Base-by-base conservation (phyloP, 2,329 filamentous ascomycete species). In the Tetracladium maxilliforme region DNA sequence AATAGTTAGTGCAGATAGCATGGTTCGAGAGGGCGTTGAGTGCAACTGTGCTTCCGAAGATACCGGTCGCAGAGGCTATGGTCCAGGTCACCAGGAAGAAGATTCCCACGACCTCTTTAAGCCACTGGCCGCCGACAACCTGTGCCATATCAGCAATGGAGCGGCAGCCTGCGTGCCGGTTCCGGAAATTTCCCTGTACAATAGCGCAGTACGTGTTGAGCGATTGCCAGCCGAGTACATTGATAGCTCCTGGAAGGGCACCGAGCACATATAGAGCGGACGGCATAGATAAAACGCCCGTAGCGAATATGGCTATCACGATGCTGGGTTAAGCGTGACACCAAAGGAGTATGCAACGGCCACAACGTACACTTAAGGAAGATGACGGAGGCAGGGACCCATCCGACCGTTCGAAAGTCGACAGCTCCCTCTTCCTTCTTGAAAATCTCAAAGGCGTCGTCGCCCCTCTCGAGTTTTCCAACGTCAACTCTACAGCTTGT, bases 1-100 rank as follows among this genome's bases (percentile, higher is more conserved):
- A 74, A 49, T 54, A 67, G 10, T 67, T 65, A 0, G 68, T 71
- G 37, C 70, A 76, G 4, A 61, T 48, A 4, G 58, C 60, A 35
- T 74, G 68, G 16, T 53, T 50, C 0, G 64, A 69, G 3, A 75
- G 49, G 1, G 67, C 64, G 35, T 76, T 75, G 26, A 75, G 47
- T 1, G 57, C 69, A 1, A 64, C 64, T 0, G 66, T 66, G 2
- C 70, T 56, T 9, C 64, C 65, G 18, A 74, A 52, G 30, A 75
- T 68, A 6, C 69, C 67, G 1, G 61, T 62, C 2, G 58, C 67
- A 7, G 57, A 54, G 18, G 61, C 60, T 10, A 74, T 58, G 20
- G 70, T 53, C 30, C 67, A 71, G 4, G 62, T 64, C 6, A 70
- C 43, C 10, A 71, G 54, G 43, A 72, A 73, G 3, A 73, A 41